Evolutionary conservation across 1,139 yeast species (phyloP).

Genomic region (Candida gigantensis): DNA sequence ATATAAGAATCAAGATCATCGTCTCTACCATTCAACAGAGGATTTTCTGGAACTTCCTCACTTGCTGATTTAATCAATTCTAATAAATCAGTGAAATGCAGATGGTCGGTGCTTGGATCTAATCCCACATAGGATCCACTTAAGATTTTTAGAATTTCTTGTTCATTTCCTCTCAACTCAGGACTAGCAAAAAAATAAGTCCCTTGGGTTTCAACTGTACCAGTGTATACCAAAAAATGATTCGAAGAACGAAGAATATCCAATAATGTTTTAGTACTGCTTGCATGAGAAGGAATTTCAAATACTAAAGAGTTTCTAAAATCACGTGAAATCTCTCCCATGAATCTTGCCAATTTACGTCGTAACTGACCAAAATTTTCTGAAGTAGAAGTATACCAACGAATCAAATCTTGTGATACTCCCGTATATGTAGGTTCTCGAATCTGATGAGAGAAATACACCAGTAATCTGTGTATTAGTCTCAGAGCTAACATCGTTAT

Average conservation of each 20-base stretch:
- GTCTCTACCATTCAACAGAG: no score
- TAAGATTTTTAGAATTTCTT: conserved; percentile 44
- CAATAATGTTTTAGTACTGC: conserved; percentile 55
- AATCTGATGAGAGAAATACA: conserved; percentile 73
- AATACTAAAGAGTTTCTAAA: conserved; percentile 78
- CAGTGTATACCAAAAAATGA: conserved; percentile 79
- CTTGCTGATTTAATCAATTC: conserved; percentile 19
- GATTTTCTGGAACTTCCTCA: conserved; percentile 14
- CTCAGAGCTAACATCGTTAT: conserved; percentile 66
- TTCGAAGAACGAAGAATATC: conserved; percentile 61
- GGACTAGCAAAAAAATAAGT: conserved; percentile 71
- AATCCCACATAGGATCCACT: conserved; percentile 46
- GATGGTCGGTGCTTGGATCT: conserved; percentile 29
- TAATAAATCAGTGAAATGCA: conserved; percentile 35
- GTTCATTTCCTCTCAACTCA: conserved; percentile 48
- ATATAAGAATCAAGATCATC: conserved; percentile 23
- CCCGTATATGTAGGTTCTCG: conserved; percentile 57
- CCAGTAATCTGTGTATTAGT: conserved; percentile 66
- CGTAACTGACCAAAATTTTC: conserved; percentile 86
- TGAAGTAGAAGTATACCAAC: conserved; percentile 80
- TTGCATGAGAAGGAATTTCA: conserved; percentile 50
- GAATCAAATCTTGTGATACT: conserved; percentile 57
- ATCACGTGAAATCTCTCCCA: conserved; percentile 64
- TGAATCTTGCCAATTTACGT: conserved; percentile 79
- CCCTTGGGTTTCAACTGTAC: conserved; percentile 73